Evolutionary conservation across 106 monocot genomes (phyloP), one percentile per base, ranked within the genome.

Genomic region (Chionographis japonica): DNA sequence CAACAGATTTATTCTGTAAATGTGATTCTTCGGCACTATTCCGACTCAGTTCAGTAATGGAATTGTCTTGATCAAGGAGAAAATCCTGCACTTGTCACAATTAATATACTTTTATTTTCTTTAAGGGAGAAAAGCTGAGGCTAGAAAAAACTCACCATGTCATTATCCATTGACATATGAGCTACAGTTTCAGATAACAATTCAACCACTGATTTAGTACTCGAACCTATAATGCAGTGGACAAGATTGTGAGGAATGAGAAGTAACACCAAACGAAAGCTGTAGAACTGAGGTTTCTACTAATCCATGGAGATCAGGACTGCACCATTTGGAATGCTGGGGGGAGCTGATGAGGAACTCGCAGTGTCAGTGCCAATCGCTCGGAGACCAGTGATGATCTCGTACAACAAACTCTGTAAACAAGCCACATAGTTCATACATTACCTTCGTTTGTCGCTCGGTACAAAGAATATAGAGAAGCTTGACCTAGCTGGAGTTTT

Each of bases 131-230:
- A 60, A 40, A 41, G 10, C 5, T 14, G 12, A 14, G 11, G 68
- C 6, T 50, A 27, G 59, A 54, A 8, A 4, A 42, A 60, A 71
- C 86, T 67, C 70, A 92, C 85, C 65, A 86, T 60, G 43, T 82
- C 89, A 71, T 84, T 67, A 61, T 79, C 81, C 61, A 78, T 41
- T 10, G 81, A 83, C 12, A 81, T 76, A 5, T 74, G 67, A 60
- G 78, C 62, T 18, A 83, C 73, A 64, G 78, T 85, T 74, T 92
- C 86, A 40, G 97, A 74, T 56, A 97, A 81, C 69, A 97, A 72
- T 73, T 97, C 86, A 60, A 87, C 84, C 43, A 97, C 89, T 15
- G 97, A 92, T 84, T 92, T 92, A 65, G 86, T 67, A 54, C 50
- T 52, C 66, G 81, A 66, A 60, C 78, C 85, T 90, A 67, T 42